Base-by-base conservation (phyloP, 306 rosid genomes). In the Fagus crenata region DNA sequence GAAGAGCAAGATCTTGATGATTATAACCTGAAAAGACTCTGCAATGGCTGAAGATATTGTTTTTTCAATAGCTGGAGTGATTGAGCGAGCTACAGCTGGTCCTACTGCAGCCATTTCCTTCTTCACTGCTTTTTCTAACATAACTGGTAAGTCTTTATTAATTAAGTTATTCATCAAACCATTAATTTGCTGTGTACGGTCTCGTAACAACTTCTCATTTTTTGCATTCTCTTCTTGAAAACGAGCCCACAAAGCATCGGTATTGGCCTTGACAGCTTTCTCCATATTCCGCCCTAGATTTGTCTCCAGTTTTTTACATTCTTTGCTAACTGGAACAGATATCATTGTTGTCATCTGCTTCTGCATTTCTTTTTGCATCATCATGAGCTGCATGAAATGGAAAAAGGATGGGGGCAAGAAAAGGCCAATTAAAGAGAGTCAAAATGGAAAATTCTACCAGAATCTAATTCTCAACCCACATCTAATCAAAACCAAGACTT, bases 21-120 rank as follows among this genome's bases (percentile, higher is more conserved):
- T 61, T 69, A 90, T 81, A 82, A 96, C 99, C 99, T 96, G 99
- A 86, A 96, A 96, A 55, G 97, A 87, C 73, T 96, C 99, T 5
- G 71, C 80, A 79, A 96, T 81, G 54, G 89, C 71, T 76, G 93
- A 85, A 82, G 98, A 85, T 80, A 96, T 84, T 67, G 90, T 84
- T 85, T 96, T 96, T 84, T 96, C 99, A 46, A 96, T 75, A 78
- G 73, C 86, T 73, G 99, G 99, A 71, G 92, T 80, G 41, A 96
- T 75, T 39, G 94, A 76, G 14, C 98, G 97, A 77, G 72, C 89
- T 73, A 91, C 87, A 71, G 97, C 87, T 71, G 92, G 94, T 53
- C 90, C 98, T 82, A 93, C 81, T 18, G 89, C 87, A 60, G 94
- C 86, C 86, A 90, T 82, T 91, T 96, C 99, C 88, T 96, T 96